phyloP scores from a whole-genome alignment of 345 rosid species.

The Eutrema yunnanense region DNA sequence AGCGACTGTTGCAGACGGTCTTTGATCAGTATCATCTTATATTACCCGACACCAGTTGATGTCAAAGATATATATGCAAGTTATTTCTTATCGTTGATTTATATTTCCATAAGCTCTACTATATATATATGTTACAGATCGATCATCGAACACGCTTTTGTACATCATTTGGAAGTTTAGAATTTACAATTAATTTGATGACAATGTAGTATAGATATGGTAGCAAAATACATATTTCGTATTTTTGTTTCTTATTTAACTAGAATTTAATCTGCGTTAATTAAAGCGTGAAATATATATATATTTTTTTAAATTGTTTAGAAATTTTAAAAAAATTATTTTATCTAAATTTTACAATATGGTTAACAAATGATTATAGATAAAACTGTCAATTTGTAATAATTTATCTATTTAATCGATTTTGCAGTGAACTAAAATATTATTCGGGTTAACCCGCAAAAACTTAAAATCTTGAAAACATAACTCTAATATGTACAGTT shows the following conservation, averaged over 20 bases:
- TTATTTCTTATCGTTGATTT: neutral
- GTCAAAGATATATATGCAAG: neutral
- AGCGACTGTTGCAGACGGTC: neutral
- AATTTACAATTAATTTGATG: neutral
- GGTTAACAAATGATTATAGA: too few relatives aligned
- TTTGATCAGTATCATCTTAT: neutral
- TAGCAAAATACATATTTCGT: neutral
- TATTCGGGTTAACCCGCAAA: too few relatives aligned
- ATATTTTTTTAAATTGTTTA: too few relatives aligned
- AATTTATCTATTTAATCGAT: too few relatives aligned
- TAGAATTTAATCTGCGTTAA: too few relatives aligned
- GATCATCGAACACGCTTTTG: neutral
- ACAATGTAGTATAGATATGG: neutral
- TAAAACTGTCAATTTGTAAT: too few relatives aligned
- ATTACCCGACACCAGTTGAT: neutral
- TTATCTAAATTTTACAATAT: too few relatives aligned
- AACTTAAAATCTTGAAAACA: too few relatives aligned
- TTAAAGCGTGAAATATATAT: too few relatives aligned
- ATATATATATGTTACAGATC: neutral
- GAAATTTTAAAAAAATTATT: too few relatives aligned
- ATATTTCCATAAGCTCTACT: neutral
- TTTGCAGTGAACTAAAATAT: too few relatives aligned
- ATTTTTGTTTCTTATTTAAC: neutral
- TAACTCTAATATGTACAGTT: too few relatives aligned
- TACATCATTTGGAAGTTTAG: neutral